Conservation (phyloP, 352 stramenopile genomes). For the Thraustochytrium striatum region DNA sequence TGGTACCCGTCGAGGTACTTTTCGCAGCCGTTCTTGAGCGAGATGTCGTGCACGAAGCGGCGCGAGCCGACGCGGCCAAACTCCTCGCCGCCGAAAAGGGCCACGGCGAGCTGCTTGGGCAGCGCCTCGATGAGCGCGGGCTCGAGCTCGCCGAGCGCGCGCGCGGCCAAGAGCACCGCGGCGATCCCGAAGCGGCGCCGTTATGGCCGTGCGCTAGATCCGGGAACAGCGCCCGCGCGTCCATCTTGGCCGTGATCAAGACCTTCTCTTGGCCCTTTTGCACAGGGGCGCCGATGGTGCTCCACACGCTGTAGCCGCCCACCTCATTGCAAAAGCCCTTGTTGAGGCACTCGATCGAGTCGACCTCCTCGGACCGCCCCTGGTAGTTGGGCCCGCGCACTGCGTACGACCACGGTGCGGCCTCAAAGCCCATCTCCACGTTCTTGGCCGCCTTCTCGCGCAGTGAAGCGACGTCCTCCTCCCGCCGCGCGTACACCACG, state of each 20-base stretch:
- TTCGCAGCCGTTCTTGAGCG: not conserved
- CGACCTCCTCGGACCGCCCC: constrained; percentile 17
- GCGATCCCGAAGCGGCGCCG: not conserved
- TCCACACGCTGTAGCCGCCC: constrained; percentile 38
- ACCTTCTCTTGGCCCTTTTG: not conserved
- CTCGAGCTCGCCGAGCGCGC: constrained; percentile 12
- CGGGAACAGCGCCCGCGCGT: not conserved
- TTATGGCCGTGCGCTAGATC: constrained; percentile 10
- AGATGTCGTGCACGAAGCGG: constrained; percentile 35
- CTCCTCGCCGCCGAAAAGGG: constrained; percentile 36
- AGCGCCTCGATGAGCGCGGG: not conserved
- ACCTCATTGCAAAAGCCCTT: not conserved
- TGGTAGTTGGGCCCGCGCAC: constrained; percentile 38
- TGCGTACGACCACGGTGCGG: not conserved
- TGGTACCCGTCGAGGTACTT: not conserved
- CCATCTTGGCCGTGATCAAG: constrained; percentile 6
- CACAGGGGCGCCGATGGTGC: not conserved
- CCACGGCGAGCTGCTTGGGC: constrained; percentile 6
- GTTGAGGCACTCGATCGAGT: constrained; percentile 9
- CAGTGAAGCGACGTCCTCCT: not conserved
- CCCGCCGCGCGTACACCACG: not conserved
- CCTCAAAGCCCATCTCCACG: not conserved
- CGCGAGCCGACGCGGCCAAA: constrained; percentile 28
- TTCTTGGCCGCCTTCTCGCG: constrained; percentile 16
- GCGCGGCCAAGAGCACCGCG: constrained; percentile 10